These are phyloP conservation scores for Botrytis sinoallii DNA, from an alignment of 2,329 filamentous ascomycete species.

Conservation along the genomic window DNA sequence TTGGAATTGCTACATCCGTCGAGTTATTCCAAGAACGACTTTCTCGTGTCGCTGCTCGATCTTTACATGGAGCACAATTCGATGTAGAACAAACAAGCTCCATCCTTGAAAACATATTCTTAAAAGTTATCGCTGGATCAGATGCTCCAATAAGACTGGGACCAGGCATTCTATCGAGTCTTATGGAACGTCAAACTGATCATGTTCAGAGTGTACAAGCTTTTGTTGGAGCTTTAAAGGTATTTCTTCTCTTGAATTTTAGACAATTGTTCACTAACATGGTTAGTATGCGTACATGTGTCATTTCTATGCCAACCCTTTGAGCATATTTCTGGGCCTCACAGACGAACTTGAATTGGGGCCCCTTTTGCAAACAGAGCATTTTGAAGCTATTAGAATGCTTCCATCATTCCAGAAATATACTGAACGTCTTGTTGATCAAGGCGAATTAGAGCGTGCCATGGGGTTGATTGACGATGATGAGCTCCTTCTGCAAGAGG, in stretches of 20 bases:
- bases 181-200: slow-evolving; percentile 71
- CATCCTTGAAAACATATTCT: slow-evolving; percentile 71
- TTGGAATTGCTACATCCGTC: slow-evolving; percentile 78
- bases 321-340: slow-evolving; percentile 59
- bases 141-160: slow-evolving; percentile 61
- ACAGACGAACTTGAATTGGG: slow-evolving; percentile 36
- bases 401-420: slow-evolving; percentile 64
- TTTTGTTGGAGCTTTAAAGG: slow-evolving; percentile 68
- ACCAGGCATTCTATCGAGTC: slow-evolving; percentile 55
- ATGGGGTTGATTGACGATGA: slow-evolving; percentile 60
- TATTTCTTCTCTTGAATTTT: slow-evolving; percentile 34
- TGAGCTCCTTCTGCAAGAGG: slow-evolving; percentile 48
- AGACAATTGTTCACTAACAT: slow-evolving; percentile 21
- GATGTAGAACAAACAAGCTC: slow-evolving; percentile 71
- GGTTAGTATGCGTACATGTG: slow-evolving; percentile 78
- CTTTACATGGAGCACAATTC: slow-evolving; percentile 69
- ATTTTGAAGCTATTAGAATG: slow-evolving; percentile 65
- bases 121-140: slow-evolving; percentile 57
- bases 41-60: slow-evolving; percentile 63
- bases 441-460: slow-evolving; percentile 44
- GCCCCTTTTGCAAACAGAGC: slow-evolving; percentile 51
- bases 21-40: slow-evolving; percentile 75
- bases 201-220: slow-evolving; percentile 73
- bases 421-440: slow-evolving; percentile 49
- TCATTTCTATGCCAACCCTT: slow-evolving; percentile 75